phyloP scores from a whole-genome alignment of 441 rosid species.

The Metrosideros polymorpha region DNA sequence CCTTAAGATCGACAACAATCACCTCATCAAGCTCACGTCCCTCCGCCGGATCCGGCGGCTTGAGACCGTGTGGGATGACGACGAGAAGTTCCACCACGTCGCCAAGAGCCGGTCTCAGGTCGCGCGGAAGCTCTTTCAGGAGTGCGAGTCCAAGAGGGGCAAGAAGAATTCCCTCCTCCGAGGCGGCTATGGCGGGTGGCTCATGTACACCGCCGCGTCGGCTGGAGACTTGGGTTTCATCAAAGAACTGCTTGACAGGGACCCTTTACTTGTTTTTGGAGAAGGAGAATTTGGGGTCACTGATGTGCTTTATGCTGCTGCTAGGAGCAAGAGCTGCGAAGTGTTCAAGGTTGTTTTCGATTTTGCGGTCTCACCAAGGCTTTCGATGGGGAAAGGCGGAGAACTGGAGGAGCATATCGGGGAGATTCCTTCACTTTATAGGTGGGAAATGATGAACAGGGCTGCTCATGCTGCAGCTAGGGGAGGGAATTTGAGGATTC shows the following conservation, averaged over 20 bases:
- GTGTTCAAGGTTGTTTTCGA: conserved; percentile 65
- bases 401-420: conserved; percentile 11
- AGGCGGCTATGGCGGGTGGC: conserved; percentile 86
- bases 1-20: conserved; percentile 63
- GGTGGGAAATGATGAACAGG: conserved; percentile 68
- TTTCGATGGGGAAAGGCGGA: conserved; percentile 24
- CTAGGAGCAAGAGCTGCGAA: conserved; percentile 50
- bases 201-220: conserved; percentile 78
- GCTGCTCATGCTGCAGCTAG: conserved; percentile 82
- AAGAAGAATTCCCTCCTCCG: conserved; percentile 44
- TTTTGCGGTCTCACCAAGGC: conserved; percentile 60
- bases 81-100: conserved; percentile 59
- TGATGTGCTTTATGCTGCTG: conserved; percentile 75
- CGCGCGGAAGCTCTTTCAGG: conserved; percentile 51
- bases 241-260: conserved; percentile 46
- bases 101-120: conserved; percentile 60
- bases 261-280: conserved; percentile 75
- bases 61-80: conserved; percentile 88
- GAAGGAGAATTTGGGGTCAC: conserved; percentile 92
- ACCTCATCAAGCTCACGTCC: conserved; percentile 82
- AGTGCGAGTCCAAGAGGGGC: conserved; percentile 37
- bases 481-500: conserved; percentile 56
- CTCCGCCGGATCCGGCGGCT: conserved; percentile 85
- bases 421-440: conserved; percentile 52
- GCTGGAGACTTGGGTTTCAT: conserved; percentile 70